phyloP scores from a whole-genome alignment of 768 basidiomycete genomes.

The Termitomyces heimii region DNA sequence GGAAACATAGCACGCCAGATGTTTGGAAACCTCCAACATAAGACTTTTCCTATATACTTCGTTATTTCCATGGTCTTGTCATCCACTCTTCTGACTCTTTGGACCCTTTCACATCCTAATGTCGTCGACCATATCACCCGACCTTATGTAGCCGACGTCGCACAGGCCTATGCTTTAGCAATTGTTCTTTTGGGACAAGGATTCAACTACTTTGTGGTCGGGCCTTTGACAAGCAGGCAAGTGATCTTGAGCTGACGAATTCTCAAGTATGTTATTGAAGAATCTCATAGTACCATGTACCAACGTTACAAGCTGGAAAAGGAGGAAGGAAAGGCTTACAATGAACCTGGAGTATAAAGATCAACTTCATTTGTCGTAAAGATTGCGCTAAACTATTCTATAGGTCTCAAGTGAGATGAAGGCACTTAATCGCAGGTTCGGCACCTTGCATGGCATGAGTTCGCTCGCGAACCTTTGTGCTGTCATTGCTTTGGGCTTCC shows the following conservation, averaged over 20 bases:
- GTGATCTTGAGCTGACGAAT: slow-evolving; percentile 12
- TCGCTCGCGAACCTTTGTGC: slow-evolving; percentile 59
- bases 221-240: slow-evolving; percentile 66
- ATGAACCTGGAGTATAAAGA: slow-evolving; percentile 58
- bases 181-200: slow-evolving; percentile 42
- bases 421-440: slow-evolving; percentile 60
- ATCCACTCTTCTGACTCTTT: slow-evolving; percentile 47
- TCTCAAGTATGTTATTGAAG: not conserved
- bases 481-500: slow-evolving; percentile 56
- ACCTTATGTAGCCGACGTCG: slow-evolving; percentile 53
- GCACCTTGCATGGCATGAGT: slow-evolving; percentile 61
- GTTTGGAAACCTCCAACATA: slow-evolving; percentile 70
- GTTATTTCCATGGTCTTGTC: slow-evolving; percentile 49
- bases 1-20: slow-evolving; percentile 53
- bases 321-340: slow-evolving; percentile 62
- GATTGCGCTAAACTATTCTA: not conserved
- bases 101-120: slow-evolving; percentile 52
- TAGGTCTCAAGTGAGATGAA: slow-evolving; percentile 70
- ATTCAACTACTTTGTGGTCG: slow-evolving; percentile 63
- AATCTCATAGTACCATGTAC: slow-evolving; percentile 58
- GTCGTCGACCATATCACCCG: slow-evolving; percentile 41
- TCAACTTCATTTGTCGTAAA: not conserved
- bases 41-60: slow-evolving; percentile 74
- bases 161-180: slow-evolving; percentile 55
- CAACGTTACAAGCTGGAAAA: slow-evolving; percentile 69